Evolutionary conservation across 495 filamentous ascomycete species (phyloP).

Genomic region (Neurospora cerealis): DNA sequence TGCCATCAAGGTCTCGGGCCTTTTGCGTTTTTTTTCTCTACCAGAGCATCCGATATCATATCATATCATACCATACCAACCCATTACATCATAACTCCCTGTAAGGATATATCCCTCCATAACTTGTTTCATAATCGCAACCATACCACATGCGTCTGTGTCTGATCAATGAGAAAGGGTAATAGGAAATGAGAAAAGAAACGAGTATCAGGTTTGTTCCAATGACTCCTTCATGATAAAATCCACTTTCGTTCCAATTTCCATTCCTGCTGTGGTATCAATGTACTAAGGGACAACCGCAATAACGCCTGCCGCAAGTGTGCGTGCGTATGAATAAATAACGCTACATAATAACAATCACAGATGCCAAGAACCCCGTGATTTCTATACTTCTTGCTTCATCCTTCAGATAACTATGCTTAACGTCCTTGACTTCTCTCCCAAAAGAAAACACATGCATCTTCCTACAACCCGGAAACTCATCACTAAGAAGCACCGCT

Average conservation of each 20-base stretch:
- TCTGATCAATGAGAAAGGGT: too few species aligned
- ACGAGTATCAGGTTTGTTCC: not conserved
- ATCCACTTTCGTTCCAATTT: not conserved
- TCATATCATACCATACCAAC: not conserved
- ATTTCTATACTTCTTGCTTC: not conserved
- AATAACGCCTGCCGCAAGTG: not conserved
- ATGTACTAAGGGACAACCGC: not conserved
- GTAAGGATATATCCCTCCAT: not conserved
- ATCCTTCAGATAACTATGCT: not conserved
- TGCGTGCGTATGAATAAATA: not conserved
- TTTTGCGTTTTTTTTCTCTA: not conserved
- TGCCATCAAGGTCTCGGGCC: not conserved
- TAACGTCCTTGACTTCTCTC: not conserved
- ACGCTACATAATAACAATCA: not conserved
- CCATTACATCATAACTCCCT: not conserved
- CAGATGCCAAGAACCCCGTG: not conserved
- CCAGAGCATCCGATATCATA: not conserved
- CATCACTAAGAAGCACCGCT: not conserved
- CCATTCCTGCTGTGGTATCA: not conserved
- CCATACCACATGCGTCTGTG: not conserved
- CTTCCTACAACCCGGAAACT: not conserved
- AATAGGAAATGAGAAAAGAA: not conserved
- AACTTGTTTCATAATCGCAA: not conserved
- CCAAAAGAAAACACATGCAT: not conserved
- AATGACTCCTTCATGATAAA: not conserved